Percentiles rank a stretch among this genome's conserved stretches.
phyloP scores from a whole-genome alignment of 352 stramenopile genomes.

The Phytophthora rubi region DNA sequence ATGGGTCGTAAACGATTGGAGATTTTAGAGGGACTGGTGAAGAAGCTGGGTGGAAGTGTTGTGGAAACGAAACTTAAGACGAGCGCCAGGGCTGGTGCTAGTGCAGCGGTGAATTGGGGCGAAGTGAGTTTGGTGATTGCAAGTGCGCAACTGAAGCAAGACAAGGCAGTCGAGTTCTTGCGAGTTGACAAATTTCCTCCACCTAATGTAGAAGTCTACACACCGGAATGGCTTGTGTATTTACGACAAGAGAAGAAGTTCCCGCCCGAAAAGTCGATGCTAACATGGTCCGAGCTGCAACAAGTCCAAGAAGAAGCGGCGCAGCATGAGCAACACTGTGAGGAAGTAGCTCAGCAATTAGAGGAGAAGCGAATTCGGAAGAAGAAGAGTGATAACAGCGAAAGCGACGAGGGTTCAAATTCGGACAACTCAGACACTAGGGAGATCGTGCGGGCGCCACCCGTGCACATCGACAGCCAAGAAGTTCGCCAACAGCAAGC shows the following conservation, averaged over 20 bases:
- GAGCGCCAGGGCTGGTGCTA: constrained; percentile 3
- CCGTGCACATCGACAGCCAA: constrained; percentile 43
- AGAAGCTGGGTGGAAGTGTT: constrained; percentile 55
- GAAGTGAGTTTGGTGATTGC: constrained; percentile 54
- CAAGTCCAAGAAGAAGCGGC: constrained; percentile 36
- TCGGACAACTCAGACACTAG: constrained; percentile 35
- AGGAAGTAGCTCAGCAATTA: constrained; percentile 29
- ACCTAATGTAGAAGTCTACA: constrained; percentile 44
- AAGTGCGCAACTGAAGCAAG: constrained; percentile 49
- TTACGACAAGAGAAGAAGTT: constrained; percentile 52
- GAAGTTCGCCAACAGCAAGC: constrained; percentile 50
- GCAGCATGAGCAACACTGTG: constrained; percentile 35
- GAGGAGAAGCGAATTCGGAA: constrained; percentile 19
- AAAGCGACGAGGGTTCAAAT: constrained; percentile 63
- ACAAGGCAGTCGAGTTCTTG: constrained; percentile 43
- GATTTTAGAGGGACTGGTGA: constrained; percentile 67
- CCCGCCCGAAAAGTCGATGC: constrained; percentile 26
- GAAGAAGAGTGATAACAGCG: constrained; percentile 29
- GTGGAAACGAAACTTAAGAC: constrained; percentile 26
- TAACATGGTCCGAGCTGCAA: constrained; percentile 54
- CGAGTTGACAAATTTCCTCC: constrained; percentile 43
- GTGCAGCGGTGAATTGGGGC: constrained; percentile 42
- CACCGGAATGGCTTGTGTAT: constrained; percentile 72
- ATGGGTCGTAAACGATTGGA: constrained; percentile 71
- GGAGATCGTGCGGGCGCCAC: constrained; percentile 52